Base-by-base conservation (phyloP, 192 early-diverging fungal genomes). In the Rhizoclosmatium sp. region DNA sequence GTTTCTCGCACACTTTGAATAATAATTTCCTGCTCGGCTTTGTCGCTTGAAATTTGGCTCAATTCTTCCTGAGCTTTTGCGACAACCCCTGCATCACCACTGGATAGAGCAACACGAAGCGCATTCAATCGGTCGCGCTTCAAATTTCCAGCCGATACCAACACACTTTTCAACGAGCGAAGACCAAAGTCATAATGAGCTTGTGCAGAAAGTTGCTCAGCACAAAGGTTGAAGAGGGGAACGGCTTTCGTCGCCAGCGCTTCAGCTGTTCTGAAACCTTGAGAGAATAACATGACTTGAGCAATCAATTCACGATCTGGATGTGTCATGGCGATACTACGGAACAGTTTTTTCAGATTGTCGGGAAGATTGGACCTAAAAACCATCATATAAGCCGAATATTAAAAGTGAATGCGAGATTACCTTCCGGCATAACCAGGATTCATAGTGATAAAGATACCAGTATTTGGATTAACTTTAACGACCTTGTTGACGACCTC, bases 241-340 rank as follows among this genome's bases (percentile, higher is more conserved):
- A 99, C 97, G 42, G 97, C 95, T 84, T 99, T 99, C 59, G 93
- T 92, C 0, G 98, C 97, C 56, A 99, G 82, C 41, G 82, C 75
- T 89, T 99, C 98, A 0, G 97, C 98, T 66, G 94, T 93, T 39
- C 94, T 92, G 94, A 99, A 99, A 48, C 98, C 98, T 89, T 99
- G 98, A 44, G 98, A 99, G 78, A 95, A 99, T 65, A 99, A 85
- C 96, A 98, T 99, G 47, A 99, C 98, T 85, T 99, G 98, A 3
- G 98, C 97, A 89, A 99, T 99, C 46, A 99, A 87, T 75, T 96
- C 95, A 49, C 96, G 91, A 80, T 99, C 97, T 4, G 98, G 98
- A 71, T 95, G 94, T 5, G 97, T 99, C 98, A 99, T 99, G 47
- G 98, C 98, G 72, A 99, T 93, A 80, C 93, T 95, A 45, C 98